Conservation (phyloP, 179 eudicot genomes). For the Camellia oleifera region DNA sequence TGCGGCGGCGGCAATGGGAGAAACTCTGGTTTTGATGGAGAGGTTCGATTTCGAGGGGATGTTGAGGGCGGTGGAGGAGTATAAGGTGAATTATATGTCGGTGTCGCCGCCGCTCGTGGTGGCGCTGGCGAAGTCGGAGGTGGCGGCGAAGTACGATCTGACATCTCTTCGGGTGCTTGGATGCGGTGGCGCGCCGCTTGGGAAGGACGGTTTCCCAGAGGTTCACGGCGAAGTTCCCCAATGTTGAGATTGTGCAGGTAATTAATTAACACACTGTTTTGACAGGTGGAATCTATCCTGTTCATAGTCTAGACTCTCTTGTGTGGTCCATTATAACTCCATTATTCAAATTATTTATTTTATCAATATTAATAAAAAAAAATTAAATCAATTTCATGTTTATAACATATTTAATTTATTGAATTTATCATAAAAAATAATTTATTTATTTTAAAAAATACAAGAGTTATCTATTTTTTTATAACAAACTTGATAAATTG, state of each 20-base stretch:
- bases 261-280: no score
- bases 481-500: no score
- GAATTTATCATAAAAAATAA: no score
- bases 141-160: slow-evolving; percentile 57
- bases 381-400: no score
- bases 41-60: slow-evolving; percentile 70
- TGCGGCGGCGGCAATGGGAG: slow-evolving; percentile 48
- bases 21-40: slow-evolving; percentile 61
- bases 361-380: no score
- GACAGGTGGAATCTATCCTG: no score
- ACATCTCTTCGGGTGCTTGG: slow-evolving; percentile 54
- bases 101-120: slow-evolving; percentile 83
- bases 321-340: no score
- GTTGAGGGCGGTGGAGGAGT: slow-evolving; percentile 69
- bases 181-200: slow-evolving; percentile 85
- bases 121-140: slow-evolving; percentile 64
- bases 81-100: slow-evolving; percentile 58
- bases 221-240: slow-evolving; percentile 53
- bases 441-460: no score
- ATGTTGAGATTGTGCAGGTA: slow-evolving; percentile 61
- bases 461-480: no score
- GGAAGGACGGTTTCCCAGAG: slow-evolving; percentile 57
- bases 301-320: no score
- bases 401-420: no score
- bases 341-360: no score